Percentiles rank a stretch among this genome's conserved stretches.
phyloP scores from a whole-genome alignment of 768 basidiomycete species.

The Calocybe cyanea region DNA sequence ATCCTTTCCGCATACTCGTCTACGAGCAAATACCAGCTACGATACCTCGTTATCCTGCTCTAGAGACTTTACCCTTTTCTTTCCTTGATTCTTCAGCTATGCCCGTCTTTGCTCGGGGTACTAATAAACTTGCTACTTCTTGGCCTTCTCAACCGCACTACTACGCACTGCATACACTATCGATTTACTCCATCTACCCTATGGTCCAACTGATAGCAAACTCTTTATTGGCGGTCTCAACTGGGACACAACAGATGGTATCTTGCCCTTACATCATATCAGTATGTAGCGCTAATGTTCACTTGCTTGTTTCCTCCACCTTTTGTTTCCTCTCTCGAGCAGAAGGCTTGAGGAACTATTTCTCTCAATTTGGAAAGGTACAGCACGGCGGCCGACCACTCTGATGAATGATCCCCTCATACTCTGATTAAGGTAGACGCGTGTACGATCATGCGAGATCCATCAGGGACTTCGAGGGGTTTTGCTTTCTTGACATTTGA shows the following conservation, averaged over 20 bases:
- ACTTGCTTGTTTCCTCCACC: slow-evolving; percentile 20
- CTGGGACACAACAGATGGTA: slow-evolving; percentile 92
- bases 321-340: slow-evolving; percentile 23
- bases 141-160: slow-evolving; percentile 21
- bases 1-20: slow-evolving; percentile 13
- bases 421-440: slow-evolving; percentile 56
- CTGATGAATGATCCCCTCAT: slow-evolving; percentile 12
- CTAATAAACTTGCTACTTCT: slow-evolving; percentile 21
- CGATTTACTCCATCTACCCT: slow-evolving; percentile 21
- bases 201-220: slow-evolving; percentile 53
- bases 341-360: slow-evolving; percentile 68
- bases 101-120: slow-evolving; percentile 18
- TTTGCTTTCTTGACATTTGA: slow-evolving; percentile 86
- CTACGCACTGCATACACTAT: slow-evolving; percentile 24
- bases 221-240: slow-evolving; percentile 89
- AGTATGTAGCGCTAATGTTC: slow-evolving; percentile 34
- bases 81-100: slow-evolving; percentile 12
- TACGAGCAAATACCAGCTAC: slow-evolving; percentile 25
- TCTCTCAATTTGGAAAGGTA: slow-evolving; percentile 77
- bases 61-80: slow-evolving; percentile 17
- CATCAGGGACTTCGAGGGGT: slow-evolving; percentile 68
- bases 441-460: slow-evolving; percentile 84
- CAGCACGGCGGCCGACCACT: slow-evolving; percentile 13
- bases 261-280: slow-evolving; percentile 29
- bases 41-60: slow-evolving; percentile 29